Evolutionary conservation across 192 early-diverging fungal species (phyloP), one percentile per base, ranked within the genome.

Genomic region (Coemansia sp.): DNA sequence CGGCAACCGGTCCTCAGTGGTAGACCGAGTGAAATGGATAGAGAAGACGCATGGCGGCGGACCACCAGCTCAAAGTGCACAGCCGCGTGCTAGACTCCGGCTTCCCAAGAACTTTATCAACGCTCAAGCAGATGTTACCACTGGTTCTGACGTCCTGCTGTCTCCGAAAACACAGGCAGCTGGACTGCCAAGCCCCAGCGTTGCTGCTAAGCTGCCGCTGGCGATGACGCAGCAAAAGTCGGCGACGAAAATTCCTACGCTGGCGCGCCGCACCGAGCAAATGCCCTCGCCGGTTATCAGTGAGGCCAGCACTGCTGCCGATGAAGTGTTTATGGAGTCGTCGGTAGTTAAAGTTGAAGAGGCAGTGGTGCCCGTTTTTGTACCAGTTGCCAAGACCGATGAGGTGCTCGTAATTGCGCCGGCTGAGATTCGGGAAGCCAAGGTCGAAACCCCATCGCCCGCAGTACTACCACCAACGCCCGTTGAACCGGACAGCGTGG

Each of bases 1-100:
- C 6, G 51, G 58, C 6, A 66, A 63, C 23, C 59, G 66, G 67
- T 78, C 76, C 36, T 79, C 77, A 27, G 80, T 82, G 25, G 31
- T 77, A 38, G 80, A 82, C 68, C 70, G 80, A 12, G 69, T 82
- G 8, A 76, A 75, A 25, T 82, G 75, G 75, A 82, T 82, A 51
- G 80, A 82, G 23, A 63, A 82, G 45, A 74, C 72, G 1, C 80
- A 82, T 17, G 59, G 59, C 10, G 21, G 19, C 36, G 80, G 74
- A 0, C 39, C 68, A 9, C 15, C 51, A 25, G 41, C 39, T 17
- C 36, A 73, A 29, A 44, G 29, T 14, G 55, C 60, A 9, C 55
- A 63, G 45, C 74, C 70, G 12, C 57, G 74, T 2, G 65, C 71
- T 0, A 42, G 62, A 12, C 69, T 77, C 9, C 58, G 68, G 25